Evolutionary conservation across 192 early-diverging fungal species (phyloP).

Genomic region (Podila epicladia): DNA sequence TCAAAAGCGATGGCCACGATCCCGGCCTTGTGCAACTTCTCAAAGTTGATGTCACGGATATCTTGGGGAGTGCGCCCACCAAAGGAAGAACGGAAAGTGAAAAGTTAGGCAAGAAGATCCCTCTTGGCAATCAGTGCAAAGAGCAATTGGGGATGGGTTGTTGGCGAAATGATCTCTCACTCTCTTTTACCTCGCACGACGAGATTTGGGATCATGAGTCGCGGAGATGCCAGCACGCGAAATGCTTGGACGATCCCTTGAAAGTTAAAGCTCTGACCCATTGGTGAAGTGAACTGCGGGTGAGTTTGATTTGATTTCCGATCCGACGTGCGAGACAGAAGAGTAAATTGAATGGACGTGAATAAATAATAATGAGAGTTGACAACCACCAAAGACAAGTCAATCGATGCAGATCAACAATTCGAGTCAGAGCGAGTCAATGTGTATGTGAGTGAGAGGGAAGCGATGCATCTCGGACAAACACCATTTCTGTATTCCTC

Average conservation of each 20-base stretch:
- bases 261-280: conserved; percentile 86
- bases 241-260: conserved; percentile 67
- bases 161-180: not conserved
- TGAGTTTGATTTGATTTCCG: too few relatives aligned
- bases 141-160: not conserved
- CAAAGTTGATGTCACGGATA: conserved; percentile 76
- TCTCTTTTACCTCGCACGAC: conserved; percentile 64
- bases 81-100: not conserved
- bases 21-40: conserved; percentile 61
- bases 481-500: too few relatives aligned
- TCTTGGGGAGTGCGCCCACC: conserved; percentile 44
- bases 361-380: too few relatives aligned
- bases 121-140: too few relatives aligned
- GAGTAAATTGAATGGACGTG: too few relatives aligned
- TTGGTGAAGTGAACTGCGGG: conserved; percentile 11
- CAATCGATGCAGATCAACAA: too few relatives aligned
- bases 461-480: too few relatives aligned
- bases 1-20: conserved; percentile 89
- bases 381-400: too few relatives aligned
- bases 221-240: conserved; percentile 66
- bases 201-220: conserved; percentile 80
- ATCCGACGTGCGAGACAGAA: too few relatives aligned
- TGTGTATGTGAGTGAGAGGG: too few relatives aligned
- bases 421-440: too few relatives aligned
- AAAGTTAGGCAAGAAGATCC: not conserved